Evolutionary conservation across 352 stramenopile species (phyloP), one percentile per base, ranked within the genome.

Genomic region (Pythium apleroticum): DNA sequence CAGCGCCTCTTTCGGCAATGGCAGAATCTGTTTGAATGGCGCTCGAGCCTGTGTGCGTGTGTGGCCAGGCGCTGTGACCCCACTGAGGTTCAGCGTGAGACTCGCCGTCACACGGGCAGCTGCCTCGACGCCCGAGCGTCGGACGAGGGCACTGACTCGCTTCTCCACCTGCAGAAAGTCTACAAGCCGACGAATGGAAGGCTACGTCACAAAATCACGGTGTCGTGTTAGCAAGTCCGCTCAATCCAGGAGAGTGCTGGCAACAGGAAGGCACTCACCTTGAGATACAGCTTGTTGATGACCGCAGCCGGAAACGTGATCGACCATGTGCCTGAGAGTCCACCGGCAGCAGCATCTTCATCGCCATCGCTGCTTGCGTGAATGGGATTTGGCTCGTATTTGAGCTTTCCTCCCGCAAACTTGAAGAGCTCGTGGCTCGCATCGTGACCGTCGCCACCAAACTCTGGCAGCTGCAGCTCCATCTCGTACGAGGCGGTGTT

Each of bases 141-240:
- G 70, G 28, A 91, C 50, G 5, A 60, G 63, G 43, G 63, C 72
- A 24, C 39, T 43, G 2, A 84, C 30, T 35, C 69, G 60, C 50
- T 85, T 89, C 24, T 91, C 75, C 2, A 89, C 69, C 4, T 62
- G 56, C 20, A 89, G 33, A 53, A 80, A 89, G 35, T 87, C 80
- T 27, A 72, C 54, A 5, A 91, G 69, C 10, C 55, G 69, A 5
- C 68, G 54, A 1, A 88, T 49, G 6, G 66, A 52, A 28, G 57
- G 52, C 80, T 90, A 62, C 3, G 4, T 20, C 9, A 41, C 15
- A 24, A 19, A 12, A 46, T n/a, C 24, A 58, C 15, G 17, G 50
- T 15, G 24, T 25, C 10, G 4, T 15, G 14, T n/a, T 28, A 24
- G n/a, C 22, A 11, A 48, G 41, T 48, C 41, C n/a, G 31, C 9